Evolutionary conservation across 2,329 filamentous ascomycete species (phyloP), one percentile per base, ranked within the genome.

Genomic region (Chaetomiaceae sp.): DNA sequence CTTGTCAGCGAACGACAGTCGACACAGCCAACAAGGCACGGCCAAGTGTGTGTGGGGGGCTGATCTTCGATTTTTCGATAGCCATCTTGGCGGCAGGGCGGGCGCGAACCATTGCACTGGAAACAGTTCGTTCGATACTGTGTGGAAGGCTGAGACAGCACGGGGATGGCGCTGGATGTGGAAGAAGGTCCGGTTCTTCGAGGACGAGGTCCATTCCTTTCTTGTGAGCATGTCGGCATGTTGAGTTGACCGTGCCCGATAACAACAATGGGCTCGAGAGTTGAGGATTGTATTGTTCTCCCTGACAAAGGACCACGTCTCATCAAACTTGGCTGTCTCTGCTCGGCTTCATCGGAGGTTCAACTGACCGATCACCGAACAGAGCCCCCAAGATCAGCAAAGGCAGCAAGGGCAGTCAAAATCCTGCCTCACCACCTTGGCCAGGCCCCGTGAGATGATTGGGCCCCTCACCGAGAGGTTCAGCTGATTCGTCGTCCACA

Each of bases 61-160:
- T 33, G 37, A 43, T 53, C 45, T 19, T 29, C 43, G 31, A 43
- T 53, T 53, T 53, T 53, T 47, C 45, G 51, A 47, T 42, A 44
- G 45, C 51, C 7, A 25, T 9, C 15, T 23, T n/a, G 20, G 15
- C 34, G 27, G 36, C 25, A 17, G 33, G 23, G 17, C 19, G 45
- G 45, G 42, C 39, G 38, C 27, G 46, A 54, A 54, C 46, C 40
- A 48, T 23, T 33, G 25, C 46, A 40, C 39, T 27, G 40, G n/a
- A 45, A 46, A 39, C 46, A 25, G 46, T 49, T 54, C 46, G 33
- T 33, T 36, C 25, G 34, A 38, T 23, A 9, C 14, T 47, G 31
- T 33, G 38, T 11, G 17, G 20, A 27, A 27, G 25, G 25, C 25
- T 27, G 25, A 27, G n/a, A n/a, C n/a, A n/a, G n/a, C n/a, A n/a